Base-by-base conservation (phyloP, 2,329 filamentous ascomycete genomes). In the Chaetomium sp. region DNA sequence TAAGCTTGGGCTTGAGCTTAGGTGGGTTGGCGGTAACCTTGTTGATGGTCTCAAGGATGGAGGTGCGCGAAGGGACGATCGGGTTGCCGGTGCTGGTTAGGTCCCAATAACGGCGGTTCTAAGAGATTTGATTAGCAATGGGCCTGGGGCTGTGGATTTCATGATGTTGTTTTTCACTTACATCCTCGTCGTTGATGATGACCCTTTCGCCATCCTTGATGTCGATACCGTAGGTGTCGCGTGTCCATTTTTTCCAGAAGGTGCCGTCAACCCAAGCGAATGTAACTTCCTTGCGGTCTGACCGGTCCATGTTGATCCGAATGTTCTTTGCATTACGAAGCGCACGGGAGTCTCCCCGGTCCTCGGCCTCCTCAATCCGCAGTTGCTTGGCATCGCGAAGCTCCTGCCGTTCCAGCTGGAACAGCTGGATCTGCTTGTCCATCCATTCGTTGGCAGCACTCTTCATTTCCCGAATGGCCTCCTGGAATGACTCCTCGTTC, bases 211-310 rank as follows among this genome's bases (percentile, higher is more conserved):
- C 91, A 60, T 94, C 85, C 67, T 81, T 85, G 59, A 94, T 85
- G 64, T 95, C 88, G 63, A 97, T 87, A 53, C 92, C 92, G 67
- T 95, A 99, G 0, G 92, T 96, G n/a, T 87, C 91, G 63, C 87
- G 82, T 61, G 99, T 84, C 94, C 94, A 99, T 59, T 92, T 83
- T 72, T 97, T 91, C 94, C 94, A 99, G 71, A 97, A 97, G 6
- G 89, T 82, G 50, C 91, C 91, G 69, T 99, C 94, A 10, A 97
- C 90, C 94, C 94, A 99, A 10, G 94, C 94, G 71, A 99, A 99
- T 7, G 84, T 83, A 43, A 97, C 91, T 68, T 95, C 88, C 70
- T 92, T 95, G 64, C 87, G 86, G 67, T 91, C 85, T 52, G 89
- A 82, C 68, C 88, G 87, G 64, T 92, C 87, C 83, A 96, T 95